phyloP scores from a whole-genome alignment of 352 stramenopile genomes.

The Pythium coloratum region DNA sequence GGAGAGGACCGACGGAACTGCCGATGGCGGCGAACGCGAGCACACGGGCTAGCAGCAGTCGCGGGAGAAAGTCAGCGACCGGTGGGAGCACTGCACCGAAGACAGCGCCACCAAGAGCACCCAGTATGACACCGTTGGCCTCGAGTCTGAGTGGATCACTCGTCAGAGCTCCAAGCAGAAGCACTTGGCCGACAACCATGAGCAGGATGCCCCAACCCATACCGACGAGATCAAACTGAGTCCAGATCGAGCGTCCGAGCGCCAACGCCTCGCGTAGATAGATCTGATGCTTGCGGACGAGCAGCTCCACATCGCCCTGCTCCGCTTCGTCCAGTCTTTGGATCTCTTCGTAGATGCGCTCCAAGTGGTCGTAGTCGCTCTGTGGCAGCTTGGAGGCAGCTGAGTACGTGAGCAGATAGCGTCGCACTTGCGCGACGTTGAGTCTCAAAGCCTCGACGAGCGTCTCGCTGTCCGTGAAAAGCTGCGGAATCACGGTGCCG shows the following conservation, averaged over 20 bases:
- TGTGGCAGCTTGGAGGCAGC: constrained; percentile 63
- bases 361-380: constrained; percentile 54
- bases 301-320: constrained; percentile 16
- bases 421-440: constrained; percentile 85
- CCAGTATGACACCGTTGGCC: not conserved
- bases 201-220: constrained; percentile 73
- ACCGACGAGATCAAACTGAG: constrained; percentile 80
- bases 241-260: constrained; percentile 80
- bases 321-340: constrained; percentile 28
- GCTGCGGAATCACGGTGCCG: constrained; percentile 90
- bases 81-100: not conserved
- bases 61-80: not conserved
- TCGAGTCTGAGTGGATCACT: not conserved
- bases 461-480: constrained; percentile 65
- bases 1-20: not conserved
- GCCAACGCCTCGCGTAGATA: constrained; percentile 70
- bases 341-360: constrained; percentile 50
- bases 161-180: constrained; percentile 27
- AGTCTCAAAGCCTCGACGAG: constrained; percentile 72
- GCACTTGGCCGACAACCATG: constrained; percentile 24
- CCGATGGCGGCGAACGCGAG: not conserved
- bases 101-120: not conserved
- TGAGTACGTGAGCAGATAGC: constrained; percentile 73
- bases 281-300: constrained; percentile 40
- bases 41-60: not conserved